phyloP scores from a whole-genome alignment of 1,139 yeast species.

The Lodderomyces theae region DNA sequence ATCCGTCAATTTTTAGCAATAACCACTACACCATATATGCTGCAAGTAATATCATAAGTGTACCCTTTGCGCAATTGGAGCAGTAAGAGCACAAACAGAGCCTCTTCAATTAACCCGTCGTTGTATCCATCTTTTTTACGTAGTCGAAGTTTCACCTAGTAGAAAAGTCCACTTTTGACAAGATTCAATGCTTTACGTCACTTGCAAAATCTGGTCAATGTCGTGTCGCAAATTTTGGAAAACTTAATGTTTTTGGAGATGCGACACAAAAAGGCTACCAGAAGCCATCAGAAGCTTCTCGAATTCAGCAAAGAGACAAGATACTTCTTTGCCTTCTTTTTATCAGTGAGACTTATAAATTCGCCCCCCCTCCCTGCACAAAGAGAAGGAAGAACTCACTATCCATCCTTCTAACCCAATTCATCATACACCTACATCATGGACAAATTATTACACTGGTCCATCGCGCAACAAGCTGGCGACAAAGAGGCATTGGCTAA shows the following conservation, averaged over 20 bases:
- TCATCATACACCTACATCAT: constrained; percentile 30
- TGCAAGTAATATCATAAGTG: too few relatives aligned
- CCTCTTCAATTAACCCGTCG: too few relatives aligned
- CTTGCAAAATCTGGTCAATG: too few relatives aligned
- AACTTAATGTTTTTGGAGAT: neutral
- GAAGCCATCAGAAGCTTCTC: constrained; percentile 4
- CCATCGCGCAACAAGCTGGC: constrained; percentile 72
- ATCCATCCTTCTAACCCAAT: neutral
- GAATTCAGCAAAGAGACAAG: constrained; percentile 1
- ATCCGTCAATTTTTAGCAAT: constrained; percentile 2
- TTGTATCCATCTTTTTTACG: too few relatives aligned
- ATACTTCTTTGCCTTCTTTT: neutral
- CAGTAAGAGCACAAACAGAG: too few relatives aligned
- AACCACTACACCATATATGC: too few relatives aligned
- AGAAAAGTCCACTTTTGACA: too few relatives aligned
- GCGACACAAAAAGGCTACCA: neutral
- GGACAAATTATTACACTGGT: constrained; percentile 93
- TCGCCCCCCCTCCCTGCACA: too few relatives aligned
- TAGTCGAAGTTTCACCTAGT: too few relatives aligned
- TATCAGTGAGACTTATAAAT: neutral
- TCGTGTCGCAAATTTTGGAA: neutral
- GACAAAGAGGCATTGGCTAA: constrained; percentile 62
- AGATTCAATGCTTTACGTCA: too few relatives aligned
- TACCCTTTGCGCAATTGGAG: too few relatives aligned
- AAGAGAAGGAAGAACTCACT: neutral